Evolutionary conservation across 1,139 yeast genomes (phyloP).

Genomic region (Taphrina deformans): DNA sequence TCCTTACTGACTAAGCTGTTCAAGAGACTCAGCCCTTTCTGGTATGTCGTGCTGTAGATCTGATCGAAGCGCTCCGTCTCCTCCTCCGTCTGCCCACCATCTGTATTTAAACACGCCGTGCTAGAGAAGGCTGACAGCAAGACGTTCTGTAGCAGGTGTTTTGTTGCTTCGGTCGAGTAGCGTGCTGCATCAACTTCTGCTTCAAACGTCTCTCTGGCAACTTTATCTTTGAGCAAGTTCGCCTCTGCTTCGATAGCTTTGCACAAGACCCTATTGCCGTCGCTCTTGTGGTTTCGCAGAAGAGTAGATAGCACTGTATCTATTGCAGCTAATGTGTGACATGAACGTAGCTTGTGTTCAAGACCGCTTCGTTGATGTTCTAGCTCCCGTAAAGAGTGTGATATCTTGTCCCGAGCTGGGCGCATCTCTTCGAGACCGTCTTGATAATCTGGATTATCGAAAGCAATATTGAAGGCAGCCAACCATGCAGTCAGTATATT

Average conservation of each 20-base stretch:
- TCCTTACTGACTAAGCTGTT: not conserved
- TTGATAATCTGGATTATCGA: constrained; percentile 9
- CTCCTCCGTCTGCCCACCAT: constrained; percentile 23
- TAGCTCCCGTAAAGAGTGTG: constrained; percentile 3
- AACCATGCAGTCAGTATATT: constrained; percentile 19
- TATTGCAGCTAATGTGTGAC: constrained; percentile 27
- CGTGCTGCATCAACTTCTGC: constrained; percentile 20
- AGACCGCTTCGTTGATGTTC: constrained; percentile 17
- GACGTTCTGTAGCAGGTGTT: not conserved
- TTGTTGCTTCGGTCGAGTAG: not conserved
- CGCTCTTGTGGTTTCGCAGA: constrained; percentile 25
- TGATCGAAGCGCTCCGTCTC: constrained; percentile 11
- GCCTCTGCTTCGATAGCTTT: constrained; percentile 32
- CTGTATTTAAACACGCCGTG: constrained; percentile 26
- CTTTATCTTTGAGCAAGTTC: constrained; percentile 8
- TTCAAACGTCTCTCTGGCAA: constrained; percentile 16
- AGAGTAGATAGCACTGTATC: constrained; percentile 25
- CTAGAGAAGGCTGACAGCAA: constrained; percentile 14
- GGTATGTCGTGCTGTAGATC: constrained; percentile 13
- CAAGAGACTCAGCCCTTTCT: not conserved
- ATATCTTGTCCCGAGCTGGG: constrained; percentile 5
- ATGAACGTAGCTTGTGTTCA: constrained; percentile 24
- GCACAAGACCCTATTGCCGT: constrained; percentile 11
- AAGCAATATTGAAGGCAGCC: constrained; percentile 13
- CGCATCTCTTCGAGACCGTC: constrained; percentile 22